phyloP scores from a whole-genome alignment of 1,139 yeast genomes.

The Debaryomycetaceae sp. region DNA sequence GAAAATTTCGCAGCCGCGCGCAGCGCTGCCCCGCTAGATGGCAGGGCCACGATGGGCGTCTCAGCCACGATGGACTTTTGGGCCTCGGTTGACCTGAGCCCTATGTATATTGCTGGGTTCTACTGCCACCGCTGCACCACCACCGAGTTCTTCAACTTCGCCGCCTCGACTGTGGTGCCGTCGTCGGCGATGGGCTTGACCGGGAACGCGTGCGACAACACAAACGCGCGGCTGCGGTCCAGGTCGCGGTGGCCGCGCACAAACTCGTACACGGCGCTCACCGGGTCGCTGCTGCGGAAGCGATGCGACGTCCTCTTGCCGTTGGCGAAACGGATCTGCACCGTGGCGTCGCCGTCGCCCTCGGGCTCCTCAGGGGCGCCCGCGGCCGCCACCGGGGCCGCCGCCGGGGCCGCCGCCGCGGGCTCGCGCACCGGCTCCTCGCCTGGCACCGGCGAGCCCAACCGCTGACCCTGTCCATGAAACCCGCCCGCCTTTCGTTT shows the following conservation, averaged over 20 bases:
- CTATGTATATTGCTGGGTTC: background rate
- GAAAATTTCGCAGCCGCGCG: conserved; percentile 1
- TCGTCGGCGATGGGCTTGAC: conserved; percentile 62
- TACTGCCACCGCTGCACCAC: conserved; percentile 76
- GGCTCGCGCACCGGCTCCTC: conserved; percentile 29
- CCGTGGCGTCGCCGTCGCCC: conserved; percentile 64
- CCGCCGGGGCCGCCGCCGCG: conserved; percentile 12
- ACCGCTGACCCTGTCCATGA: conserved; percentile 77
- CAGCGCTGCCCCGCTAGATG: no score
- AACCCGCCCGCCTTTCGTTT: conserved; percentile 68
- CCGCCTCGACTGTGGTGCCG: conserved; percentile 58
- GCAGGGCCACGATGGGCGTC: no score
- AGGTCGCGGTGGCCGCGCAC: conserved; percentile 48
- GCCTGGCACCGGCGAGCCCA: conserved; percentile 88
- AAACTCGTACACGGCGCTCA: conserved; percentile 65
- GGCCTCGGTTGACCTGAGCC: no score
- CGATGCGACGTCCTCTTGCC: conserved; percentile 68
- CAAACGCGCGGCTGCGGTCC: conserved; percentile 45
- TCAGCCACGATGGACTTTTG: no score
- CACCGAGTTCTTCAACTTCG: conserved; percentile 80
- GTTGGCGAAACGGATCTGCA: conserved; percentile 82
- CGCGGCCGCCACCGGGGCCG: conserved; percentile 11
- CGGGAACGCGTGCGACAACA: conserved; percentile 81
- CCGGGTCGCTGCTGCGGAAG: conserved; percentile 63
- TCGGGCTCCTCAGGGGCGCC: conserved; percentile 22